Percentiles rank a stretch among this genome's conserved stretches.
These are phyloP conservation scores for Citrus medica DNA, from an alignment of 345 rosid species.

Conservation along the genomic window DNA sequence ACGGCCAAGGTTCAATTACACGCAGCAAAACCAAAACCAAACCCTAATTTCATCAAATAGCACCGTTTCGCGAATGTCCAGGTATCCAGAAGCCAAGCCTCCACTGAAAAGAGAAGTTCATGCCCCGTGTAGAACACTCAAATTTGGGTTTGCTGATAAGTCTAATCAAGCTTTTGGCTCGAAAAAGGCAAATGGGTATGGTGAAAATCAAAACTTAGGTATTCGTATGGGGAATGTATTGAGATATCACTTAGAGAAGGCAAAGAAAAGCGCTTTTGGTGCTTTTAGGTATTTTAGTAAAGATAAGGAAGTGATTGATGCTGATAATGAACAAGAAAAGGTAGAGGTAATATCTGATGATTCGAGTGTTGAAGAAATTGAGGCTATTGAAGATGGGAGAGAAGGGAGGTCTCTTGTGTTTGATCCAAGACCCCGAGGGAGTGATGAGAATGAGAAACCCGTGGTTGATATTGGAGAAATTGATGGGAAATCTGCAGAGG, in stretches of 20 bases:
- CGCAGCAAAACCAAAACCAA: conserved; percentile 30
- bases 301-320: conserved; percentile 43
- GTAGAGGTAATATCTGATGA: conserved; percentile 45
- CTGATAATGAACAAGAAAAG: conserved; percentile 29
- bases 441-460: background rate
- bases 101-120: conserved; percentile 60
- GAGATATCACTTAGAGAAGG: conserved; percentile 26
- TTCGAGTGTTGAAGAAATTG: conserved; percentile 52
- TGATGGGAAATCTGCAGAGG: conserved; percentile 33
- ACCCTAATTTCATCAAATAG: conserved; percentile 33
- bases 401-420: conserved; percentile 22
- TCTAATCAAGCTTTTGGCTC: conserved; percentile 12
- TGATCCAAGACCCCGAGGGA: conserved; percentile 10
- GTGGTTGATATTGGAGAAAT: conserved; percentile 17
- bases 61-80: conserved; percentile 50
- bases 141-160: conserved; percentile 38
- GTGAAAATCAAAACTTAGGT: conserved; percentile 17
- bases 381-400: conserved; percentile 33
- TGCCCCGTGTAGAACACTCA: conserved; percentile 68
- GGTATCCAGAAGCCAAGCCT: conserved; percentile 60
- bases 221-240: conserved; percentile 36
- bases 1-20: conserved; percentile 48
- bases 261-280: conserved; percentile 40
- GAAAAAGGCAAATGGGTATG: conserved; percentile 4
- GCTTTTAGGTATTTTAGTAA: conserved; percentile 32